A percentile compares a stretch with the other conserved stretches of the same genome.
Conservation (phyloP, 176 grass and related monocot genomes). For the Melocanna baccifera region DNA sequence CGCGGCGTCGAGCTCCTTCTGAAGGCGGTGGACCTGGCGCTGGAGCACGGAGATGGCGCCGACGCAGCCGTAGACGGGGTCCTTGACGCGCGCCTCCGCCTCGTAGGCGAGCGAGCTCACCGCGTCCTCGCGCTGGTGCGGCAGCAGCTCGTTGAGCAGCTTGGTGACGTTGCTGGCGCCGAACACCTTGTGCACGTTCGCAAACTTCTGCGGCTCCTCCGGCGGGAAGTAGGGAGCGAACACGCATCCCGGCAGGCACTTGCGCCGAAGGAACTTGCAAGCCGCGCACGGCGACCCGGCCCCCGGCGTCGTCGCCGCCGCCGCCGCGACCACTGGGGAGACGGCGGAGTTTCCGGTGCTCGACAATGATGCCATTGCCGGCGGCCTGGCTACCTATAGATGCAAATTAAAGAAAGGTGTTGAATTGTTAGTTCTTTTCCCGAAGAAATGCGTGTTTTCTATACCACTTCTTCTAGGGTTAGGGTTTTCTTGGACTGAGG, state of each 20-base stretch:
- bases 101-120: conserved; percentile 81
- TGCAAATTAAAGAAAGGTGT: not conserved
- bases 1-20: conserved; percentile 78
- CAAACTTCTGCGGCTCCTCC: conserved; percentile 82
- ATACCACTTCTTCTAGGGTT: conserved; percentile 43
- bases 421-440: conserved; percentile 13
- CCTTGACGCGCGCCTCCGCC: conserved; percentile 75
- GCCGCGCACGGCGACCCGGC: conserved; percentile 81
- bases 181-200: conserved; percentile 81
- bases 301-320: conserved; percentile 28
- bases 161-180: conserved; percentile 81
- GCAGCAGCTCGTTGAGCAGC: conserved; percentile 73
- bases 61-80: conserved; percentile 79
- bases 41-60: conserved; percentile 79
- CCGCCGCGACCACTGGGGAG: conserved; percentile 20
- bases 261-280: conserved; percentile 97
- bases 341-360: conserved; percentile 45
- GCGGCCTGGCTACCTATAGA: not conserved
- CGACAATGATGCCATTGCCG: conserved; percentile 41
- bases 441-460: not conserved
- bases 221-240: conserved; percentile 77
- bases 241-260: conserved; percentile 83
- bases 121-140: conserved; percentile 78
- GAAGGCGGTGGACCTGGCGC: conserved; percentile 71
- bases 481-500: conserved; percentile 44